Evolutionary conservation across 2,329 filamentous ascomycete genomes (phyloP).

Genomic region (Fusarium globosum): DNA sequence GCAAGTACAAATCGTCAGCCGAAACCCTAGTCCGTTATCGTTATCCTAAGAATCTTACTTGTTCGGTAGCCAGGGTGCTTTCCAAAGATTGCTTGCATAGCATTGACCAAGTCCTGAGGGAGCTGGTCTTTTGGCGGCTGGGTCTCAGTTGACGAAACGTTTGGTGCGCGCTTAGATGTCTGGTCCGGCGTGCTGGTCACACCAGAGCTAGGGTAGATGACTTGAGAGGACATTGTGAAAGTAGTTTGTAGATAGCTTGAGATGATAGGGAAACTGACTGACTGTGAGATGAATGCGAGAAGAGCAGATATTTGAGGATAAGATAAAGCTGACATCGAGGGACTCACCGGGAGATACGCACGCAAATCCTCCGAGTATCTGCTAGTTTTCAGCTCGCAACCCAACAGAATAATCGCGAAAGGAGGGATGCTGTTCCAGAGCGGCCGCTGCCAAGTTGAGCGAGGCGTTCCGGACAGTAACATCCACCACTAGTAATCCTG

Average conservation of each 20-base stretch:
- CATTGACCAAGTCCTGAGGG: conserved; percentile 15
- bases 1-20: not conserved
- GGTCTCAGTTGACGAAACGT: not conserved
- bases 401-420: too few relatives aligned
- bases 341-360: not conserved
- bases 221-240: not conserved
- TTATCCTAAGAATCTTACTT: not conserved
- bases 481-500: not conserved
- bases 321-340: not conserved
- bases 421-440: accelerated
- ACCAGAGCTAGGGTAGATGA: not conserved
- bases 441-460: not conserved
- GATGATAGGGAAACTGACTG: accelerated
- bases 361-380: too few relatives aligned
- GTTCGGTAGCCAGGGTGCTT: conserved; percentile 27
- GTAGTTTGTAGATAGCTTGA: accelerated
- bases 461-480: not conserved
- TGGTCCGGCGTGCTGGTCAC: not conserved
- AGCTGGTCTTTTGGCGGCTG: not conserved
- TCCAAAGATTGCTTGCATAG: conserved; percentile 26
- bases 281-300: not conserved
- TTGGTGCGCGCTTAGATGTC: not conserved
- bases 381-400: accelerated
- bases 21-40: accelerated
- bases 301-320: not conserved